phyloP scores from a whole-genome alignment of 2,329 filamentous ascomycete species.

The Claviceps arundinis region DNA sequence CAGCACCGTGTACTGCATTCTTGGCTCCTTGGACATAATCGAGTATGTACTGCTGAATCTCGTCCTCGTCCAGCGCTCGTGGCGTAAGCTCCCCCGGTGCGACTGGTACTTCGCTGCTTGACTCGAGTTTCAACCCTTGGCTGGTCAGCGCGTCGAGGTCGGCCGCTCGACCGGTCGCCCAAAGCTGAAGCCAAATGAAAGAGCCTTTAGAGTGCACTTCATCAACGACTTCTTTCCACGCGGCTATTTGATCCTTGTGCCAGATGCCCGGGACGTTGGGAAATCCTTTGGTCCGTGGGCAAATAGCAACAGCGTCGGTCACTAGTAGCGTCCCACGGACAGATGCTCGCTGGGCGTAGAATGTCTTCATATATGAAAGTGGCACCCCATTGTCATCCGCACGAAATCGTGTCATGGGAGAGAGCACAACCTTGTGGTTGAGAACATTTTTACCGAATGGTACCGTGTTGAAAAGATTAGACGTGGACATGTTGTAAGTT shows the following conservation, averaged over 20 bases:
- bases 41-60: constrained; percentile 48
- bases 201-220: constrained; percentile 42
- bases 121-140: background rate
- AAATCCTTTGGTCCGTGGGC: constrained; percentile 19
- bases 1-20: constrained; percentile 43
- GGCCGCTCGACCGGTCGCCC: constrained; percentile 41
- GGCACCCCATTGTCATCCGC: constrained; percentile 23
- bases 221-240: constrained; percentile 48
- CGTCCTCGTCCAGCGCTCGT: constrained; percentile 43
- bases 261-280: constrained; percentile 45
- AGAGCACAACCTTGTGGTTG: constrained; percentile 36
- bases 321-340: constrained; percentile 30
- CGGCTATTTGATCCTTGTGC: constrained; percentile 38
- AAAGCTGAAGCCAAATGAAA: constrained; percentile 50
- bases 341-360: constrained; percentile 31
- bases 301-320: constrained; percentile 31
- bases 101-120: background rate
- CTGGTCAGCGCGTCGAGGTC: constrained; percentile 6
- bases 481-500: background rate
- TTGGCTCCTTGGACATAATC: constrained; percentile 41
- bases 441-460: constrained; percentile 26
- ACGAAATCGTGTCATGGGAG: constrained; percentile 42
- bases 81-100: background rate
- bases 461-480: constrained; percentile 28
- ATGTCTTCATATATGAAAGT: constrained; percentile 24